Base-by-base conservation (phyloP, 2,329 filamentous ascomycete genomes). In the Trichophyton simii region DNA sequence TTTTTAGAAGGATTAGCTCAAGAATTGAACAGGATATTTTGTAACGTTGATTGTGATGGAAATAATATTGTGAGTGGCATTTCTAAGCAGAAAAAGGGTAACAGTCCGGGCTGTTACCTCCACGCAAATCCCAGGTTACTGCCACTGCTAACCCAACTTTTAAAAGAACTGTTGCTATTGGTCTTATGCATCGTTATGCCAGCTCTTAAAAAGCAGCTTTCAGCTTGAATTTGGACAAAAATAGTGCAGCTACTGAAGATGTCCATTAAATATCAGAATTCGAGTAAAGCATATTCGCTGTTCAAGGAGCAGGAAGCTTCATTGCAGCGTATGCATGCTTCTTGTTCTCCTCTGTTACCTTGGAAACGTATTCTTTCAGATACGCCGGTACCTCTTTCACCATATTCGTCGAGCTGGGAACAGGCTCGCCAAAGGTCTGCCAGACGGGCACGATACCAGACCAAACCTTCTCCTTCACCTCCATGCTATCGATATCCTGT, bases 381-480 rank as follows among this genome's bases (percentile, higher is more conserved):
- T 91, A 84, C 63, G 73, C 77, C 7, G 89, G 88, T 18, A 88
- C 75, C 7, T 79, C 71, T 34, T 75, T 70, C 2, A 86, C 78
- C 65, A 76, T 73, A 69, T 89, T 89, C 63, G 84, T 79, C 28
- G 78, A 73, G 11, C 79, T 80, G 0, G 83, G 76, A 22, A 88
- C 71, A 0, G 88, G 87, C 60, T 83, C 78, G 0, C 86, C 88
- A 63, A 88, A 76, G 0, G 75, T 76, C 64, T 83, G 80, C 71
- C 84, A 85, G 9, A 89, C 79, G 0, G 90, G 76, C 66, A 86
- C 76, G n/a, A 85, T 82, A 1, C 83, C 83, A 0, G 80, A 82
- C 83, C 82, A 86, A 6, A 82, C 77, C 52, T 72, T 76, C 34
- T 75, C 72, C 2, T 76, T 77, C 22, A 84, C 68, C 25, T 80